phyloP scores from a whole-genome alignment of 2,329 filamentous ascomycete genomes.

The Penicillium paneum region DNA sequence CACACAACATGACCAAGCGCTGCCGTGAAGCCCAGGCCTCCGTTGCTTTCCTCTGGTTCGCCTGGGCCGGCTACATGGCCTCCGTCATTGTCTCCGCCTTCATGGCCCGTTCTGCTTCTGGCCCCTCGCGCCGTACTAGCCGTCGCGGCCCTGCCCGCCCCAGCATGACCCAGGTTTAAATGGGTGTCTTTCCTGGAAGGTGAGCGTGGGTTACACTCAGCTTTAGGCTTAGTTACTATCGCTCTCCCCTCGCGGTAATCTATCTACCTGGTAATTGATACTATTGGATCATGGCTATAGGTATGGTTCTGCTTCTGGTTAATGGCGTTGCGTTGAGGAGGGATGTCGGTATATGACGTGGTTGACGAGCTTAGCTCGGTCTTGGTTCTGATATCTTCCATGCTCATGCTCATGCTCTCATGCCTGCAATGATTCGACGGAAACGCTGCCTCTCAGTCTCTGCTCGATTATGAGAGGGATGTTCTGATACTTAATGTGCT shows the following conservation, averaged over 20 bases:
- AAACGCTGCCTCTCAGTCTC: neutral
- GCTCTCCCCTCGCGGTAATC: neutral
- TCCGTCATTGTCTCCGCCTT: conserved; percentile 43
- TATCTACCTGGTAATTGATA: conserved; percentile 2
- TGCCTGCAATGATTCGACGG: conserved; percentile 1
- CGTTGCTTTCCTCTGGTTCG: conserved; percentile 53
- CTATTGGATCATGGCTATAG: neutral
- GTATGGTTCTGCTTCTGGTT: neutral
- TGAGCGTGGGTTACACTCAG: neutral
- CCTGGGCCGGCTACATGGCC: conserved; percentile 44
- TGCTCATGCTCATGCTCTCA: neutral
- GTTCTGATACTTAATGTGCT: conserved; percentile 4
- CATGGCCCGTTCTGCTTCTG: conserved; percentile 31
- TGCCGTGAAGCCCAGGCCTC: conserved; percentile 53
- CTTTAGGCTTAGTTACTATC: neutral
- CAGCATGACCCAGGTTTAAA: conserved; percentile 47
- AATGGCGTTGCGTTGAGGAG: neutral
- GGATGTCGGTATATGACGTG: neutral
- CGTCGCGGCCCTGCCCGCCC: conserved; percentile 32
- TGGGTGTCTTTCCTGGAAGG: neutral
- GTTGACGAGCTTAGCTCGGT: neutral
- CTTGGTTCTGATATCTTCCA: neutral
- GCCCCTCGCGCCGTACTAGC: conserved; percentile 35
- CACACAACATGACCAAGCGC: conserved; percentile 36
- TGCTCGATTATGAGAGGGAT: neutral